Evolutionary conservation across 2,329 filamentous ascomycete species (phyloP).

Genomic region (Epichloe aotearoae): DNA sequence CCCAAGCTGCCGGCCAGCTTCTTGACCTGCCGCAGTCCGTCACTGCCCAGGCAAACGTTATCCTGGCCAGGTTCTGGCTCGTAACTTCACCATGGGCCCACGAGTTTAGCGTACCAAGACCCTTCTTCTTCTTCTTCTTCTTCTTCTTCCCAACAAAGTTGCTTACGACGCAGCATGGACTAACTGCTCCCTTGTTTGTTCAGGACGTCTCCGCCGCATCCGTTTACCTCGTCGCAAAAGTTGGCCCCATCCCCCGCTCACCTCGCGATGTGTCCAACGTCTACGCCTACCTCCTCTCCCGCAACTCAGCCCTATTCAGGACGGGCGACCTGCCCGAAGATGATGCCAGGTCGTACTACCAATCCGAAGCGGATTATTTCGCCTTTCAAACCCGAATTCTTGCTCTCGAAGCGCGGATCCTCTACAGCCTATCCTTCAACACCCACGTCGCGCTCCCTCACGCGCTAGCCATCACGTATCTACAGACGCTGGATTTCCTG

Average conservation of each 20-base stretch:
- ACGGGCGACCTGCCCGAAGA: conserved; percentile 18
- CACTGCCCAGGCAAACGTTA: conserved; percentile 71
- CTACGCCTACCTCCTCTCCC: conserved; percentile 65
- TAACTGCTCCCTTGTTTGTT: not conserved
- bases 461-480: conserved; percentile 76
- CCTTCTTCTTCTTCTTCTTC: not conserved
- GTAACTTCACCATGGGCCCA: conserved; percentile 38
- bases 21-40: conserved; percentile 75
- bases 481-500: conserved; percentile 73
- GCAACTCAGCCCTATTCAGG: conserved; percentile 41
- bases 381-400: conserved; percentile 51
- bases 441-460: conserved; percentile 79
- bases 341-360: conserved; percentile 47
- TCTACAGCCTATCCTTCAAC: conserved; percentile 67
- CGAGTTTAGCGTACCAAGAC: conserved; percentile 39
- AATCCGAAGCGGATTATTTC: conserved; percentile 62
- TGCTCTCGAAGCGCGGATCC: conserved; percentile 61
- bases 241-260: conserved; percentile 58
- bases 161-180: not conserved
- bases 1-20: conserved; percentile 67
- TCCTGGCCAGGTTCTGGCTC: conserved; percentile 72
- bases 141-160: not conserved
- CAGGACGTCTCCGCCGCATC: conserved; percentile 72
- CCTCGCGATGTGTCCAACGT: conserved; percentile 73
- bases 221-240: conserved; percentile 71